Conservation (phyloP, 345 rosid genomes). For the Litchi chinensis region DNA sequence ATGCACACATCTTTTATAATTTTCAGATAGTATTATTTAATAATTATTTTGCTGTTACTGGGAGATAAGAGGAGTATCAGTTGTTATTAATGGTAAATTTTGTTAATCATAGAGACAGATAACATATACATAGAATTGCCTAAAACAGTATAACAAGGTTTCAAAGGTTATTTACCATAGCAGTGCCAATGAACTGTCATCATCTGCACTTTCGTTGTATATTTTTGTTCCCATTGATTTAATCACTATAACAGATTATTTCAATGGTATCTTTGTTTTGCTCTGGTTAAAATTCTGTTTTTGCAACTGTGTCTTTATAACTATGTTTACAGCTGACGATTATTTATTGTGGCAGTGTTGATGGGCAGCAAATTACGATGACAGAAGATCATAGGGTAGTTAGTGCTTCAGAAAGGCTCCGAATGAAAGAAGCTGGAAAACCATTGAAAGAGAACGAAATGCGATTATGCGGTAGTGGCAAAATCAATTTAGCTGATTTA, state of each 20-base stretch:
- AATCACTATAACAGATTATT: not conserved
- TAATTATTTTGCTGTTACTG: not conserved
- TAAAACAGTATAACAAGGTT: not conserved
- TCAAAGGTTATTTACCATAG: not conserved
- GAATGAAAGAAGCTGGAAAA: slow-evolving; percentile 64
- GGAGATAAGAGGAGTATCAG: not conserved
- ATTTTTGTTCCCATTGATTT: not conserved
- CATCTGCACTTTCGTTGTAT: not conserved
- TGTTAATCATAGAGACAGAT: not conserved
- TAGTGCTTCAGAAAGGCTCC: slow-evolving; percentile 71
- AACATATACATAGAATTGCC: not conserved
- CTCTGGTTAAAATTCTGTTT: not conserved
- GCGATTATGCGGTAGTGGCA: slow-evolving; percentile 65
- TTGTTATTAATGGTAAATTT: not conserved
- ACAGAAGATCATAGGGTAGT: slow-evolving; percentile 86
- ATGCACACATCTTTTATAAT: not conserved
- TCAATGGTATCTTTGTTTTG: slow-evolving; percentile 4
- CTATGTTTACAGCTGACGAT: slow-evolving; percentile 23
- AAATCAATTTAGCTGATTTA: slow-evolving; percentile 11
- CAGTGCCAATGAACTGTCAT: not conserved
- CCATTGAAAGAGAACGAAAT: slow-evolving; percentile 82
- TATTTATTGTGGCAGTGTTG: slow-evolving; percentile 57
- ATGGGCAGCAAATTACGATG: slow-evolving; percentile 75
- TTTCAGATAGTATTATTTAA: not conserved
- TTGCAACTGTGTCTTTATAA: not conserved